Percentiles rank a stretch among this genome's conserved stretches.
Evolutionary conservation across 1,284 basidiomycete genomes (phyloP).

Genomic region (Rhizoctonia solani): DNA sequence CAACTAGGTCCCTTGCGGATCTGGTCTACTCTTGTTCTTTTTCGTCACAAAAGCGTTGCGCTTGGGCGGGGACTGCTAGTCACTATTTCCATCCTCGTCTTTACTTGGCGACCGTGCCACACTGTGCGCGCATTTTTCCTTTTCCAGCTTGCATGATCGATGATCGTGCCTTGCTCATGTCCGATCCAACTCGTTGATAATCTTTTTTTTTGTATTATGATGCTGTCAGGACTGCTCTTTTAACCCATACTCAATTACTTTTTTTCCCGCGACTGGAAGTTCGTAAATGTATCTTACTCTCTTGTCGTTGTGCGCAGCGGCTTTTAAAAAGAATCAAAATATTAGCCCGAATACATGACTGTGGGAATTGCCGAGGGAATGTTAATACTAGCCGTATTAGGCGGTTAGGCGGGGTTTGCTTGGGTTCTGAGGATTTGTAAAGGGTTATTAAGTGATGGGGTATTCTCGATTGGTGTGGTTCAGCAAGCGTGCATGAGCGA

Average conservation of each 20-base stretch:
- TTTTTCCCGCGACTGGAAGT: neutral
- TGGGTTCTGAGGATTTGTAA: neutral
- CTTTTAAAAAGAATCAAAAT: neutral
- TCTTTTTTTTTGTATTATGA: constrained; percentile 30
- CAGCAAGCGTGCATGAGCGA: too few species aligned
- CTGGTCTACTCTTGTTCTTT: constrained; percentile 6
- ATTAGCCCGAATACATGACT: neutral
- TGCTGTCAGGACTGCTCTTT: constrained; percentile 12
- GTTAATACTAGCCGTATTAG: neutral
- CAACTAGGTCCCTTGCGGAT: neutral
- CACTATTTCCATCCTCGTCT: constrained; percentile 15
- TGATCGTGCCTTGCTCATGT: neutral
- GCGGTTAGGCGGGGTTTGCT: neutral
- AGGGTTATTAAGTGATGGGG: neutral
- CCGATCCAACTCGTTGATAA: constrained; percentile 36
- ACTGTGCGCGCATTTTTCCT: constrained; percentile 13
- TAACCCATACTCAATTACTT: neutral
- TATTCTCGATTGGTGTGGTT: too few species aligned
- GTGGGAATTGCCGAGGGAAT: neutral
- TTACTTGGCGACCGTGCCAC: too few species aligned
- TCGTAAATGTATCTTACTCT: constrained; percentile 28
- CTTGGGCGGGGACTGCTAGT: constrained; percentile 1
- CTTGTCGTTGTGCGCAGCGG: constrained; percentile 2
- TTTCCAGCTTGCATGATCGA: neutral
- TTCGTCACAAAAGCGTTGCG: constrained; percentile 32